phyloP scores from a whole-genome alignment of 2,329 filamentous ascomycete genomes.

The Teratosphaeria nubilosa region DNA sequence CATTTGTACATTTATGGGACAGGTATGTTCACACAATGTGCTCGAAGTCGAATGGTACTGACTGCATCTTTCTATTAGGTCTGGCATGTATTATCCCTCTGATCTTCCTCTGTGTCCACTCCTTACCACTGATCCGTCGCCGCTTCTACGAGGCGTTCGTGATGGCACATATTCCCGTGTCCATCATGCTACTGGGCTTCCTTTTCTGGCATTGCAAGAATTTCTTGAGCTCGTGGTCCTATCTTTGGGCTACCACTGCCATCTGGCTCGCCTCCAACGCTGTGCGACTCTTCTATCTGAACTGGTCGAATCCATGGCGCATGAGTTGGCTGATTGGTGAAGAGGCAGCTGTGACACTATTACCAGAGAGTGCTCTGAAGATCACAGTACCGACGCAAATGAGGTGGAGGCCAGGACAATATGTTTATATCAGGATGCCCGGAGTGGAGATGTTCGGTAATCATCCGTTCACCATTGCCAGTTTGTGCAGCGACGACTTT shows the following conservation, averaged over 20 bases:
- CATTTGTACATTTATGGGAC: constrained; percentile 64
- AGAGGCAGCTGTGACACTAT: constrained; percentile 77
- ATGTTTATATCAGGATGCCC: constrained; percentile 89
- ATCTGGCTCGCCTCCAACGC: constrained; percentile 71
- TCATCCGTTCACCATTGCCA: constrained; percentile 91
- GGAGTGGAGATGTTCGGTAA: constrained; percentile 85
- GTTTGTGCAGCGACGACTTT: constrained; percentile 84
- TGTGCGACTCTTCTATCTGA: constrained; percentile 70
- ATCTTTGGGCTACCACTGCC: constrained; percentile 68
- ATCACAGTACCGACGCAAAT: constrained; percentile 89
- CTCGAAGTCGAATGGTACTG: not conserved
- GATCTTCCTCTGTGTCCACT: constrained; percentile 73
- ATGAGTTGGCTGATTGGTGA: constrained; percentile 80
- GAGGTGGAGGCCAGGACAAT: constrained; percentile 87
- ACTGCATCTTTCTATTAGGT: constrained; percentile 18
- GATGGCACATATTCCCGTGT: constrained; percentile 69
- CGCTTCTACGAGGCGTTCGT: constrained; percentile 81
- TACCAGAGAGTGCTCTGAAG: constrained; percentile 91
- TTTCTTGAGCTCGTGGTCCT: constrained; percentile 80
- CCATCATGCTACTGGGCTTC: constrained; percentile 68
- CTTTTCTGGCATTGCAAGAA: constrained; percentile 97
- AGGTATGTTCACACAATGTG: constrained; percentile 38
- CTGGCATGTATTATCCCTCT: constrained; percentile 69
- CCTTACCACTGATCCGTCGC: constrained; percentile 65
- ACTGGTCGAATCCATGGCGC: constrained; percentile 75